phyloP scores from a whole-genome alignment of 176 grass and related monocot genomes.

The Lolium rigidum region DNA sequence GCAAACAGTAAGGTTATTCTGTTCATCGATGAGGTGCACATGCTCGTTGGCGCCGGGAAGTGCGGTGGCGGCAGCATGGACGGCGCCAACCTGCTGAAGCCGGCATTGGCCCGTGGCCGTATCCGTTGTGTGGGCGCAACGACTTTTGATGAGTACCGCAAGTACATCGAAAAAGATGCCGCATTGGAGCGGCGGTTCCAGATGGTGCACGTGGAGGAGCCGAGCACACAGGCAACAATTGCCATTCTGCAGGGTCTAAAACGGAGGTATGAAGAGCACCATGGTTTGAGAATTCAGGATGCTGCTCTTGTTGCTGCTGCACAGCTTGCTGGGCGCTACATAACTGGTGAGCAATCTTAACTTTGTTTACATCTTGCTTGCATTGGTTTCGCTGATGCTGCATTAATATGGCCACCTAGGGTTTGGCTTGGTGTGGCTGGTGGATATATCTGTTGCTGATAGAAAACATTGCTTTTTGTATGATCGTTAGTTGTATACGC shows the following conservation, averaged over 20 bases:
- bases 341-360: constrained; percentile 15
- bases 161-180: constrained; percentile 41
- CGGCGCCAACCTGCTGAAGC: constrained; percentile 43
- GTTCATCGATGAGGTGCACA: constrained; percentile 23
- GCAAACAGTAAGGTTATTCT: background rate
- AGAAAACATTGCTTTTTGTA: background rate
- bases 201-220: constrained; percentile 43
- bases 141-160: constrained; percentile 33
- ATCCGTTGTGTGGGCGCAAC: constrained; percentile 43
- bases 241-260: constrained; percentile 31
- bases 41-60: background rate
- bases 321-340: constrained; percentile 14
- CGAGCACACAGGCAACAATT: constrained; percentile 13
- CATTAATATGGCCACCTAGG: background rate
- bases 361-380: background rate
- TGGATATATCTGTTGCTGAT: background rate
- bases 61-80: constrained; percentile 14
- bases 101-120: constrained; percentile 38
- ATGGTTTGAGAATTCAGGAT: constrained; percentile 19
- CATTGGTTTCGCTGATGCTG: background rate
- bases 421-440: background rate
- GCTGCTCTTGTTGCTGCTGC: constrained; percentile 36
- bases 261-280: constrained; percentile 38
- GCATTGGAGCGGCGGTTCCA: constrained; percentile 43
- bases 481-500: background rate